phyloP scores from a whole-genome alignment of 306 rosid genomes.

The Acacia crassicarpa region DNA sequence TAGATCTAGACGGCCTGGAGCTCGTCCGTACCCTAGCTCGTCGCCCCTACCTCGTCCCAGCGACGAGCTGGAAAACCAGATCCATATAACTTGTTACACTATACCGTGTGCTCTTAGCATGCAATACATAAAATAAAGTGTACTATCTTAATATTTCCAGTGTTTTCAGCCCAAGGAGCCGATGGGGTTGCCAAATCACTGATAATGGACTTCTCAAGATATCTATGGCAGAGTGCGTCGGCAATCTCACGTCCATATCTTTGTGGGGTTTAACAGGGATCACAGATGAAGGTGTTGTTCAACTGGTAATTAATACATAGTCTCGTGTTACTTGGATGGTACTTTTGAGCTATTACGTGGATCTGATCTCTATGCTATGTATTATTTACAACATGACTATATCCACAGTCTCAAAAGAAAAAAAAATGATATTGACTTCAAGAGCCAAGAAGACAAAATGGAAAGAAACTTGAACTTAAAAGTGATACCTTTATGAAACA shows the following conservation, averaged over 20 bases:
- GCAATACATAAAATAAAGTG: background rate
- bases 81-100: background rate
- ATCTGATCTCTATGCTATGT: background rate
- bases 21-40: too few relatives aligned
- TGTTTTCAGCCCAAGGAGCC: slow-evolving; percentile 74
- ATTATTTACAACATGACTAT: background rate
- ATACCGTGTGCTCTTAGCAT: background rate
- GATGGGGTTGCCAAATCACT: slow-evolving; percentile 88
- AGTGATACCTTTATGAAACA: background rate
- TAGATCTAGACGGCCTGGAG: too few relatives aligned
- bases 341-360: background rate
- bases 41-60: too few relatives aligned
- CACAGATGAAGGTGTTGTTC: slow-evolving; percentile 84
- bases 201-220: slow-evolving; percentile 67
- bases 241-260: slow-evolving; percentile 77
- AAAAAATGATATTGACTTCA: too few relatives aligned
- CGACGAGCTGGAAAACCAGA: too few relatives aligned
- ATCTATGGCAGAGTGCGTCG: slow-evolving; percentile 69
- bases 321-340: background rate
- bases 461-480: background rate
- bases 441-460: background rate
- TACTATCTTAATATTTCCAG: background rate
- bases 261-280: slow-evolving; percentile 94
- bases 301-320: slow-evolving; percentile 68
- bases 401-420: background rate